Conservation (phyloP, 495 filamentous ascomycete species). For the Aspergillus conjunctus region DNA sequence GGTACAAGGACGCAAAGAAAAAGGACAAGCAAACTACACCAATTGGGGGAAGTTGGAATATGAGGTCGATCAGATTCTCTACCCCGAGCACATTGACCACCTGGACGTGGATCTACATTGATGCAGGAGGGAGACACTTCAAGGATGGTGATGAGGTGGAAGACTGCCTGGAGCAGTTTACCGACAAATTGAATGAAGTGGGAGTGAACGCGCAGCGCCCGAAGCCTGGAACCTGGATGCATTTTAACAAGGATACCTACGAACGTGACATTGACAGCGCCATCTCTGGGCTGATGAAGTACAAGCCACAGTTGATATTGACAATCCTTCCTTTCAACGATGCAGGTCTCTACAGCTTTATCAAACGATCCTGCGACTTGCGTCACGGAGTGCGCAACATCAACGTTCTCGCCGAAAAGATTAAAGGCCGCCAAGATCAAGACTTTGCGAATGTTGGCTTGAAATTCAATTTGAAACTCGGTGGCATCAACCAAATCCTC, state of each 20-base stretch:
- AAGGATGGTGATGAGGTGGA: constrained; percentile 15
- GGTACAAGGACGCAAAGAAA: constrained; percentile 45
- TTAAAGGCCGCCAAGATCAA: constrained; percentile 45
- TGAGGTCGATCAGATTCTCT: constrained; percentile 49
- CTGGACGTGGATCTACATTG: constrained; percentile 44
- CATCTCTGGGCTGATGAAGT: constrained; percentile 36
- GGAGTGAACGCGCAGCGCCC: constrained; percentile 30
- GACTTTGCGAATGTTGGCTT: constrained; percentile 76
- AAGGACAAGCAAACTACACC: constrained; percentile 30
- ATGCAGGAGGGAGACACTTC: constrained; percentile 9
- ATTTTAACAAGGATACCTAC: constrained; percentile 18
- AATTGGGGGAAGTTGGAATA: constrained; percentile 57
- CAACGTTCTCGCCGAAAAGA: constrained; percentile 44
- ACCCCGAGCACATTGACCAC: constrained; percentile 31
- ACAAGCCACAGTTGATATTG: constrained; percentile 56
- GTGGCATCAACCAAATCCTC: constrained; percentile 76
- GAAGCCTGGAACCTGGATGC: constrained; percentile 21
- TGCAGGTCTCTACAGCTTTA: constrained; percentile 58
- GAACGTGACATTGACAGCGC: constrained; percentile 29
- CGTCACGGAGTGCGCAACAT: constrained; percentile 21
- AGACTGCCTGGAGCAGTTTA: constrained; percentile 21
- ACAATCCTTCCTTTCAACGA: constrained; percentile 60
- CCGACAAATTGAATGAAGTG: constrained; percentile 29
- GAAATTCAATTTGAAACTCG: constrained; percentile 86
- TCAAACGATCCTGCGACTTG: constrained; percentile 34